These are phyloP conservation scores for Lactuca sativa DNA, from an alignment of 129 eudicot species.

Conservation along the genomic window DNA sequence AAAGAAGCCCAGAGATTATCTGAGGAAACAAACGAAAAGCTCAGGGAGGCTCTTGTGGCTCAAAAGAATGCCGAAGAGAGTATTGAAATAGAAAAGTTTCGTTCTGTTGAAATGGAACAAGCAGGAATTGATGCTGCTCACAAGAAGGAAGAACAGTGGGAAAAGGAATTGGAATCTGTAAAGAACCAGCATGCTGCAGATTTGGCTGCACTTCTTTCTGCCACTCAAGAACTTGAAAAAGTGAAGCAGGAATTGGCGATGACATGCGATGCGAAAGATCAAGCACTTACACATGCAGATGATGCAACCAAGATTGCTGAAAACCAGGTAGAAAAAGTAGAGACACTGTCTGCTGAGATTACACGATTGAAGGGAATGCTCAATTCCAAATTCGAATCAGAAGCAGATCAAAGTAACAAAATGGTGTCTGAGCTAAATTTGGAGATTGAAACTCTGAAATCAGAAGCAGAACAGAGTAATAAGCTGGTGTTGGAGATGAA, in stretches of 20 bases:
- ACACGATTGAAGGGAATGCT: slow-evolving; percentile 64
- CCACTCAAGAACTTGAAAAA: slow-evolving; percentile 84
- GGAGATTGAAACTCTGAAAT: slow-evolving; percentile 44
- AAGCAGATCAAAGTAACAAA: slow-evolving; percentile 50
- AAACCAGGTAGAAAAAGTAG: slow-evolving; percentile 72
- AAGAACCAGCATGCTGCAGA: slow-evolving; percentile 78
- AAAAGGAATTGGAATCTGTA: slow-evolving; percentile 70
- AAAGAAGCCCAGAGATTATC: slow-evolving; percentile 77
- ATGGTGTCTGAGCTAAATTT: slow-evolving; percentile 49
- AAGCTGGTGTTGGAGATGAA: slow-evolving; percentile 40
- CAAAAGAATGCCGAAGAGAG: slow-evolving; percentile 90
- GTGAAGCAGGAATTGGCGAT: slow-evolving; percentile 72
- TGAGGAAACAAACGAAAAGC: slow-evolving; percentile 78
- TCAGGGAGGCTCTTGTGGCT: slow-evolving; percentile 70
- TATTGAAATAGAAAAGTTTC: slow-evolving; percentile 89
- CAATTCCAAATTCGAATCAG: slow-evolving; percentile 54
- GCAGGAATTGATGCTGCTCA: slow-evolving; percentile 86
- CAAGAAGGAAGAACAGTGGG: slow-evolving; percentile 80
- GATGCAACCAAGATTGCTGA: slow-evolving; percentile 95
- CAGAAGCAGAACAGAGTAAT: slow-evolving; percentile 28
- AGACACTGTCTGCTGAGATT: slow-evolving; percentile 69
- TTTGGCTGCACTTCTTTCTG: slow-evolving; percentile 71
- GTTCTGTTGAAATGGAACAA: slow-evolving; percentile 92
- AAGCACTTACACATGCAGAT: slow-evolving; percentile 86
- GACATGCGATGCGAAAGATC: slow-evolving; percentile 75